A percentile compares a stretch with the other conserved stretches of the same genome.
phyloP scores from a whole-genome alignment of 257 asterid species.

The Fraxinus americana region DNA sequence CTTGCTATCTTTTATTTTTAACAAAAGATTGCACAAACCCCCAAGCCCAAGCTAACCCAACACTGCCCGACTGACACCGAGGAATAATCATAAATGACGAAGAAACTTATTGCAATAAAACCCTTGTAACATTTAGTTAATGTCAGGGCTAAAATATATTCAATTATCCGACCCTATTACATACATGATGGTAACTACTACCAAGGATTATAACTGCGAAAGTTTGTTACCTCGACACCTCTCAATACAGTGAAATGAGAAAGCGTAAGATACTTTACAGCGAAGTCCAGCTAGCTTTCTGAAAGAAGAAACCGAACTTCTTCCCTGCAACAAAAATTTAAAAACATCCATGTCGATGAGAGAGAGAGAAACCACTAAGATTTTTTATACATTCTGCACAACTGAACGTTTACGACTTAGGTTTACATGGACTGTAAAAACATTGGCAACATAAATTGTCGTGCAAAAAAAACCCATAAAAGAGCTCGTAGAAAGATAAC shows the following conservation, averaged over 20 bases:
- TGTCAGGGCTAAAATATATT: neutral
- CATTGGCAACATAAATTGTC: too few species aligned
- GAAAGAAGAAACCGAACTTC: constrained; percentile 11
- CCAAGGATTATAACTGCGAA: neutral
- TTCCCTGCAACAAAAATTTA: constrained; percentile 17
- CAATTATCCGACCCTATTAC: neutral
- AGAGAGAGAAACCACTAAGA: neutral
- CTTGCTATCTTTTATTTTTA: too few species aligned
- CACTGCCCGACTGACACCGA: too few species aligned
- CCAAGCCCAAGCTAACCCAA: too few species aligned
- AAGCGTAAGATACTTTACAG: constrained; percentile 5
- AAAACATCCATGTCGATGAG: neutral
- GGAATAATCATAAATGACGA: too few species aligned
- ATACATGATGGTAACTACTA: neutral
- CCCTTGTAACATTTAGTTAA: too few species aligned
- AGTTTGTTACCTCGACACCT: neutral
- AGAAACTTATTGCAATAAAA: neutral
- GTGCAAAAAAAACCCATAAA: neutral
- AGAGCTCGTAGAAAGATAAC: neutral
- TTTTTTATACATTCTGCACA: neutral
- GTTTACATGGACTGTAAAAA: too few species aligned
- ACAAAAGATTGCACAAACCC: too few species aligned
- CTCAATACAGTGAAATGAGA: neutral
- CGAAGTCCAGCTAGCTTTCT: constrained; percentile 12
- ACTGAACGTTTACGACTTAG: neutral